These are phyloP conservation scores for Lasiosphaeria ovina DNA, from an alignment of 495 filamentous ascomycete species.

Conservation along the genomic window DNA sequence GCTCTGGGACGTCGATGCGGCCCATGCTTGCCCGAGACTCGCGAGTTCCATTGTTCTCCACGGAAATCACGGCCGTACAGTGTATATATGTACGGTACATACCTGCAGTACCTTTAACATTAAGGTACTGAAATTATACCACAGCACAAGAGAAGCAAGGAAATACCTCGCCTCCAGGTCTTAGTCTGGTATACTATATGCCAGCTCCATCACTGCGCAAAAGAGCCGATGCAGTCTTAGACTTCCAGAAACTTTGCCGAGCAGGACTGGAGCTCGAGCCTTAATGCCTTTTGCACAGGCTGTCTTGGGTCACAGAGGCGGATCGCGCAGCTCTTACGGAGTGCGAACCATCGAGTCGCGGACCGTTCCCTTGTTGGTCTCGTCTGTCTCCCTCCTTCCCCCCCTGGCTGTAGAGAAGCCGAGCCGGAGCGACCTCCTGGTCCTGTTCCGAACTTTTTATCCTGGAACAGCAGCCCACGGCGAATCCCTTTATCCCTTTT, in stretches of 20 bases:
- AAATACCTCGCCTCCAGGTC: neutral
- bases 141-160: too few relatives aligned
- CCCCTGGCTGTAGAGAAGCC: conserved; percentile 13
- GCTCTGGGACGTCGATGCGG: too few relatives aligned
- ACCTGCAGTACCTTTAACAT: too few relatives aligned
- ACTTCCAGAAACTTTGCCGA: conserved; percentile 18
- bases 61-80: too few relatives aligned
- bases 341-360: conserved; percentile 13
- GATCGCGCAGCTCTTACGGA: conserved; percentile 19
- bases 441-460: conserved; percentile 22
- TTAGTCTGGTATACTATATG: neutral
- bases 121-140: too few relatives aligned
- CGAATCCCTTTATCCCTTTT: conserved; percentile 13
- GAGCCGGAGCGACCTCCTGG: conserved; percentile 23
- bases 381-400: neutral
- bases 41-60: too few relatives aligned
- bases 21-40: too few relatives aligned
- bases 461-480: conserved; percentile 12
- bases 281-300: conserved; percentile 21
- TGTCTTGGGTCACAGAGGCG: conserved; percentile 16
- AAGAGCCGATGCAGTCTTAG: conserved; percentile 5
- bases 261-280: conserved; percentile 11
- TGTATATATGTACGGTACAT: too few relatives aligned
- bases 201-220: conserved; percentile 13
- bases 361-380: conserved; percentile 4